Evolutionary conservation across 2,329 filamentous ascomycete species (phyloP).

Genomic region (Gyromitra esculenta): DNA sequence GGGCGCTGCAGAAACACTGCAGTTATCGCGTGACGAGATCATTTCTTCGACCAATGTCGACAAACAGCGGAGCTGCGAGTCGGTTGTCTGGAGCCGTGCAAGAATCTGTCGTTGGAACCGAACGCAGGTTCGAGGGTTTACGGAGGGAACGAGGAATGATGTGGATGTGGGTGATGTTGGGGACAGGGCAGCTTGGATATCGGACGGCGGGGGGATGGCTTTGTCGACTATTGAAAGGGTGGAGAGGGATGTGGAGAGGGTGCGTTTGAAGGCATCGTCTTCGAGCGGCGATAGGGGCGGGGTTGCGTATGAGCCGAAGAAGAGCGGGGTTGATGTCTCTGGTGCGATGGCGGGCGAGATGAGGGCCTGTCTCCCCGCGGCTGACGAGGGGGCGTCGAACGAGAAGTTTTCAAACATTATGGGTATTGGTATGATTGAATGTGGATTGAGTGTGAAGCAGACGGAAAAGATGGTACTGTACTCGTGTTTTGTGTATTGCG

Average conservation of each 20-base stretch:
- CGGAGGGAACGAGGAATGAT: constrained; percentile 36
- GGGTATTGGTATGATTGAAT: constrained; percentile 7
- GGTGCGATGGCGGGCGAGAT: constrained; percentile 43
- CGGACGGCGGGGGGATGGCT: constrained; percentile 14
- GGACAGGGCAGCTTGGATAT: constrained; percentile 31
- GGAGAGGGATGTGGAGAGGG: constrained; percentile 43
- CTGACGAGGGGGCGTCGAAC: constrained; percentile 34
- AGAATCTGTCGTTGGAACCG: constrained; percentile 52
- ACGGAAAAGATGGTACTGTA: not conserved
- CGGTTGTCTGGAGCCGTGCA: constrained; percentile 48
- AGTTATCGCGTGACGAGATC: constrained; percentile 45
- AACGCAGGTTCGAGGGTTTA: constrained; percentile 42
- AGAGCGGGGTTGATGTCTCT: constrained; percentile 40
- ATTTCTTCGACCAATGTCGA: constrained; percentile 45
- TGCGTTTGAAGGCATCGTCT: constrained; percentile 40
- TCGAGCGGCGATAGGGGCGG: constrained; percentile 41
- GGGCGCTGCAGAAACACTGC: constrained; percentile 41
- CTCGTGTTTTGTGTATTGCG: constrained; percentile 9
- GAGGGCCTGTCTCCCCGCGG: constrained; percentile 30
- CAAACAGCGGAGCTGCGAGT: constrained; percentile 47
- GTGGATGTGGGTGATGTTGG: constrained; percentile 25
- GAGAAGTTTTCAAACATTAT: constrained; percentile 52
- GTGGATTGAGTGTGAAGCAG: not conserved
- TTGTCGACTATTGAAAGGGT: constrained; percentile 34
- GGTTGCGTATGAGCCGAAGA: constrained; percentile 32